phyloP scores from a whole-genome alignment of 2,329 filamentous ascomycete species.

The Aureobasidium uvarum region DNA sequence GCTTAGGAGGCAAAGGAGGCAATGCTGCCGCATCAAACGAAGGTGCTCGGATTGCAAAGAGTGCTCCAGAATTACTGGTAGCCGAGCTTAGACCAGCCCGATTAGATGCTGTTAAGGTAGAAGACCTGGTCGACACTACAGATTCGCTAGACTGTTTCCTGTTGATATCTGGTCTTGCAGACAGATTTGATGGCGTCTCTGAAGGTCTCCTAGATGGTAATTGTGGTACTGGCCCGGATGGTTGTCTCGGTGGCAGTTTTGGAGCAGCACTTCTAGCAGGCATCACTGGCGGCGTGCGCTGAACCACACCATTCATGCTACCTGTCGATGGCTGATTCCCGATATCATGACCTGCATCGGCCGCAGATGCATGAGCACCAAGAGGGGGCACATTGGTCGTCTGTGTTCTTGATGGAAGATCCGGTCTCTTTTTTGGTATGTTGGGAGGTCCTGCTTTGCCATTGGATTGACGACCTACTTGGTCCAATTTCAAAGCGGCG shows the following conservation, averaged over 20 bases:
- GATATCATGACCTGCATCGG: conserved; percentile 30
- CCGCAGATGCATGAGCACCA: conserved; percentile 15
- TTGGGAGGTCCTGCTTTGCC: conserved; percentile 35
- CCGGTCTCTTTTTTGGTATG: conserved; percentile 27
- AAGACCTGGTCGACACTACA: conserved; percentile 51
- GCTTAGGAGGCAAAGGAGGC: conserved; percentile 55
- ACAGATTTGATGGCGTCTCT: conserved; percentile 21
- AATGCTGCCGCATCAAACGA: conserved; percentile 56
- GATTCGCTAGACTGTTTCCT: conserved; percentile 52
- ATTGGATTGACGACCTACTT: conserved; percentile 43
- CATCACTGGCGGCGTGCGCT: conserved; percentile 47
- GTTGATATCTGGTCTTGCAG: conserved; percentile 31
- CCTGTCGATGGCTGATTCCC: conserved; percentile 43
- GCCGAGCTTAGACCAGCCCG: conserved; percentile 43
- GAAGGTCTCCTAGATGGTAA: conserved; percentile 26
- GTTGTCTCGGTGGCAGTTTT: conserved; percentile 46
- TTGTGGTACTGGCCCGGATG: conserved; percentile 42
- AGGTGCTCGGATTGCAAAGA: conserved; percentile 44
- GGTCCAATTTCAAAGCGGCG: conserved; percentile 49
- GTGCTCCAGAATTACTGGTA: conserved; percentile 24
- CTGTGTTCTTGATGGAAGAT: conserved; percentile 23
- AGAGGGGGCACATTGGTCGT: conserved; percentile 30
- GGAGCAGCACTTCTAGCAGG: conserved; percentile 39
- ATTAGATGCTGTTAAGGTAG: conserved; percentile 51
- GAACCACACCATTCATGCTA: conserved; percentile 47